Evolutionary conservation across 2,329 filamentous ascomycete genomes (phyloP), one percentile per base, ranked within the genome.

Genomic region (Trichoderma sp.): DNA sequence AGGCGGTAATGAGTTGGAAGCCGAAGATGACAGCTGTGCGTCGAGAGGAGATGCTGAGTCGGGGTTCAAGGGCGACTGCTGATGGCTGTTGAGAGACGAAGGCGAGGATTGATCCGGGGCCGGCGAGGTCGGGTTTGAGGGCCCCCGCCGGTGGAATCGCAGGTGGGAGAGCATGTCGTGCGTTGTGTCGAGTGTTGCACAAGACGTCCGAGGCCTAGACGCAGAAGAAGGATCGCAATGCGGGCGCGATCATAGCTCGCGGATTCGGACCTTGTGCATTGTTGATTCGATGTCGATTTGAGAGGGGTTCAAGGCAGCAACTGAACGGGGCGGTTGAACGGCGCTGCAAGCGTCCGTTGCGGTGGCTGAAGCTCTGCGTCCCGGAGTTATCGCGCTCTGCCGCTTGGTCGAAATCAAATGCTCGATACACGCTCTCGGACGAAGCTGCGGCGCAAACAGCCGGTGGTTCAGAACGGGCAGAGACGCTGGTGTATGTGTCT

Each of bases 81-180:
- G 80, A 56, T 84, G 81, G 57, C 80, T 81, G 74, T 74, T 76
- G 63, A 78, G 71, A 73, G 80, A 78, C 72, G 80, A 84, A 75
- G 74, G 81, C 75, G 84, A 73, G 51, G 82, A 77, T 71, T 84
- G 84, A 71, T 89, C 86, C 68, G 84, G 82, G 30, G 83, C 78
- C 6, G 88, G 87, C 39, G 87, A 88, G 28, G 84, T 82, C 73
- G 87, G 87, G 80, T 85, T 87, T 70, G 87, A 89, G 21, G 84
- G 84, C 62, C 83, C 86, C 76, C 87, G 86, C 76, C 87, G 86
- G 76, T 89, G 87, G 80, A 89, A 89, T 76, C 87, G 86, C 62
- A 89, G 83, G 79, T 86, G 84, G 74, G 85, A 86, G 68, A 87
- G 82, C 86, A 87, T 87, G 74, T 72, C 74, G 74, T 75, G 74